Base-by-base conservation (phyloP, 2,329 filamentous ascomycete species). In the Cercospora beticola region DNA sequence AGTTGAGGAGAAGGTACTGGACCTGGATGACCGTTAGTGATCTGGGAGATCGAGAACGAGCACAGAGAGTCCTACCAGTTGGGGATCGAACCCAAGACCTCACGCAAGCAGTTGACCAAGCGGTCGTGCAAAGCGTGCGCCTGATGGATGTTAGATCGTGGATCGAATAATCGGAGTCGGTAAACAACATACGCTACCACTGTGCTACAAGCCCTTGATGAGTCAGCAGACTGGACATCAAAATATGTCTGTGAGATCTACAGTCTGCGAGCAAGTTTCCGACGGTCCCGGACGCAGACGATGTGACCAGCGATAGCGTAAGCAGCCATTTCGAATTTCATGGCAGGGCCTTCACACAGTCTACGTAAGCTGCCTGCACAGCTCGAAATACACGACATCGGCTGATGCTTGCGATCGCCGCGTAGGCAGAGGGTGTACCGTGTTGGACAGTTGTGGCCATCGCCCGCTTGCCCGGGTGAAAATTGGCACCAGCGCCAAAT, bases 71-170 rank as follows among this genome's bases (percentile, higher is more conserved):
- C 56, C 5, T 5, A 52, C 62, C 33, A 65, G 52, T 65, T 14
- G 62, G 62, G 62, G 54, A 59, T 65, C 62, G 62, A 62, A 65
- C 62, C 62, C 62, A 14, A 65, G 62, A 65, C 62, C 62, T 65
- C 52, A 57, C 62, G 62, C 62, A 65, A 62, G 3, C 28, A 16
- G 5, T 16, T 31, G 62, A 49, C 21, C 26, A 23, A 1, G 3
- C 0, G 9, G 43, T 30, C 62, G 7, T 65, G 62, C 62, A 65
- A 65, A 64, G 62, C 62, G 62, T 52, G 46, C 62, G 62, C 59
- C 59, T 62, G 14, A 9, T 16, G 5, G 21, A 30, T 40, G 59
- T 62, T 62, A 62, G 59, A 12, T n/a, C 18, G 10, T 23, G 18
- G 4, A 9, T 6, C 16, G 1, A 8, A 16, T 16, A 3, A 23